These are phyloP conservation scores for Furcasterigmium sp. DNA, from an alignment of 2,329 filamentous ascomycete genomes.

Conservation along the genomic window DNA sequence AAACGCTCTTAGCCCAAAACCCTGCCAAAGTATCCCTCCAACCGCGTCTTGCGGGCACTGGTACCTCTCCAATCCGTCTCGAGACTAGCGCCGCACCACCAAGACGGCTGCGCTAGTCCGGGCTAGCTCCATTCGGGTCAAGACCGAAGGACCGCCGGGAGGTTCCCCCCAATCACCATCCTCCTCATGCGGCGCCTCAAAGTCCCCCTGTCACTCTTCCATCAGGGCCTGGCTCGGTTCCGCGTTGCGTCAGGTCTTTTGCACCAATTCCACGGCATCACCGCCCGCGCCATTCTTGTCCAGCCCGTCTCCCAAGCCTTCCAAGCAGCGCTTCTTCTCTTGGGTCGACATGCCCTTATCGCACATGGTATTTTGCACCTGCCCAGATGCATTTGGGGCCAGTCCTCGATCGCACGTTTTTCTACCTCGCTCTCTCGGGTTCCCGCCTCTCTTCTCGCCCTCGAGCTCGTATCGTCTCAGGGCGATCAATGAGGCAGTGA, in stretches of 20 bases:
- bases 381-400: neutral
- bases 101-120: constrained; percentile 1
- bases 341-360: too few species aligned
- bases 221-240: neutral
- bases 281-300: neutral
- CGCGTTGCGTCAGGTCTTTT: neutral
- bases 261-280: neutral
- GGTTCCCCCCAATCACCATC: neutral
- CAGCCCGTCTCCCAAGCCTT: neutral
- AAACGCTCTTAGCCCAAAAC: neutral
- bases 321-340: neutral
- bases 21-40: neutral
- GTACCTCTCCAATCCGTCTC: neutral
- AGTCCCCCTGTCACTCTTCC: too few species aligned
- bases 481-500: too few species aligned
- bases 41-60: neutral
- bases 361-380: neutral
- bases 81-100: neutral
- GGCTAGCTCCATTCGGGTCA: neutral
- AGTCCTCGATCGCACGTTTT: neutral
- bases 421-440: too few species aligned
- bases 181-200: neutral
- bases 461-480: too few species aligned
- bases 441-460: too few species aligned
- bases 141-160: constrained; percentile 1